phyloP scores from a whole-genome alignment of 805 yeast species.

The Candida tallmaniae region DNA sequence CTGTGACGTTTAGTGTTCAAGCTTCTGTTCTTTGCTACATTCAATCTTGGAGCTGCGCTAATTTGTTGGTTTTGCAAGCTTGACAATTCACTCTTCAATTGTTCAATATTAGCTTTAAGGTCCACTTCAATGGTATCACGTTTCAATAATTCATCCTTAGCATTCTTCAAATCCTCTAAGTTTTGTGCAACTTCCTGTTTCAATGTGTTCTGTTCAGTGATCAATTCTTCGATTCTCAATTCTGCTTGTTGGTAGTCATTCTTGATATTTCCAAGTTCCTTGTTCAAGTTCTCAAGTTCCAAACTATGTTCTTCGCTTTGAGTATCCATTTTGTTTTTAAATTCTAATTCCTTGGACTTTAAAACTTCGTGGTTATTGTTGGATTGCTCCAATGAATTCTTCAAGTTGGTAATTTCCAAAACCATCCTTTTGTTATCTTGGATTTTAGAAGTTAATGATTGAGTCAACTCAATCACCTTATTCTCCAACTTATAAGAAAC shows the following conservation, averaged over 20 bases:
- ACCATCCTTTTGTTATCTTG: constrained; percentile 76
- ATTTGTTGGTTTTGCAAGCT: constrained; percentile 35
- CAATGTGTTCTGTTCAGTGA: constrained; percentile 56
- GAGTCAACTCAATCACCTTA: constrained; percentile 95
- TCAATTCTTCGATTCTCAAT: constrained; percentile 54
- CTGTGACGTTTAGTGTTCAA: constrained; percentile 38
- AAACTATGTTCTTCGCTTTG: constrained; percentile 45
- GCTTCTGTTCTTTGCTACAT: constrained; percentile 27
- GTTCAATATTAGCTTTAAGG: constrained; percentile 56
- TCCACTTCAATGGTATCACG: constrained; percentile 64
- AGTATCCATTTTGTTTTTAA: constrained; percentile 41
- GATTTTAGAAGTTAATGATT: constrained; percentile 70
- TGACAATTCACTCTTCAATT: constrained; percentile 49
- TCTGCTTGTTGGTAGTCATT: constrained; percentile 55
- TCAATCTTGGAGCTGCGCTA: constrained; percentile 8
- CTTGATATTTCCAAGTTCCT: constrained; percentile 52
- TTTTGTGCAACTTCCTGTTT: constrained; percentile 60
- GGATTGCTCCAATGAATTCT: constrained; percentile 47
- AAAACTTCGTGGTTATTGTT: constrained; percentile 49
- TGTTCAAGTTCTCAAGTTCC: constrained; percentile 47
- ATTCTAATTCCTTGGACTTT: constrained; percentile 52
- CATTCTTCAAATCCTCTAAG: constrained; percentile 55
- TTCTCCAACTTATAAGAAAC: constrained; percentile 92
- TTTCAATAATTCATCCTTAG: constrained; percentile 54
- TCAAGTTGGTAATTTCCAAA: constrained; percentile 49